These are phyloP conservation scores for Penicillium capsulatum DNA, from an alignment of 2,329 filamentous ascomycete species.

Conservation along the genomic window DNA sequence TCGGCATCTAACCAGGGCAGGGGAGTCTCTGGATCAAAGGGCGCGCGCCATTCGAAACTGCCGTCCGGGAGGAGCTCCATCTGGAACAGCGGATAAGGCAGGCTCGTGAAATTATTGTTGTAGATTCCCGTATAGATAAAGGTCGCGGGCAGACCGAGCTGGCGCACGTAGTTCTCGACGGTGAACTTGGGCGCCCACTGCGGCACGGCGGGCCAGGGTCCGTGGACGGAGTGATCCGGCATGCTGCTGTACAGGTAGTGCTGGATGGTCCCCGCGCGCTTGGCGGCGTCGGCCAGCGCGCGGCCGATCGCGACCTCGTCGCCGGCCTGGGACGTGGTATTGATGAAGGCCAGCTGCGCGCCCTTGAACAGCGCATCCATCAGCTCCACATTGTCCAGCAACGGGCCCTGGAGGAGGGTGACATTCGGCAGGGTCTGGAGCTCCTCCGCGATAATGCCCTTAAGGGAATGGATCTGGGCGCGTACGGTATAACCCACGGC, in stretches of 20 bases:
- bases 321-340: conserved; percentile 87
- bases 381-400: conserved; percentile 67
- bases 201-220: conserved; percentile 77
- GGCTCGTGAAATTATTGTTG: conserved; percentile 97
- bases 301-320: conserved; percentile 88
- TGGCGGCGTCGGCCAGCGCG: conserved; percentile 83
- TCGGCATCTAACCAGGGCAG: conserved; percentile 95
- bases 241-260: conserved; percentile 97
- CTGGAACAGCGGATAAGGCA: conserved; percentile 89
- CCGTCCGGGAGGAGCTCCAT: conserved; percentile 84
- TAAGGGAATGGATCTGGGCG: conserved; percentile 81
- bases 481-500: conserved; percentile 91
- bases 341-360: conserved; percentile 89
- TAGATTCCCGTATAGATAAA: conserved; percentile 97
- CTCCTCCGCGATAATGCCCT: conserved; percentile 84
- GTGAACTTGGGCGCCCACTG: conserved; percentile 91
- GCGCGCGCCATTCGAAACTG: conserved; percentile 87
- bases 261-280: conserved; percentile 68
- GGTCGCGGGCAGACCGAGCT: conserved; percentile 77
- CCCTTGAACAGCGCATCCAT: conserved; percentile 76
- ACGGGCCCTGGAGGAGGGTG: conserved; percentile 61
- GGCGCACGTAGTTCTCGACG: conserved; percentile 84
- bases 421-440: conserved; percentile 78
- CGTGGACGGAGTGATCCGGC: conserved; percentile 85
- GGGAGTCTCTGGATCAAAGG: conserved; percentile 83